Evolutionary conservation across 202 grass and related monocot species (phyloP), one percentile per base, ranked within the genome.

Genomic region (Musa balbisiana): DNA sequence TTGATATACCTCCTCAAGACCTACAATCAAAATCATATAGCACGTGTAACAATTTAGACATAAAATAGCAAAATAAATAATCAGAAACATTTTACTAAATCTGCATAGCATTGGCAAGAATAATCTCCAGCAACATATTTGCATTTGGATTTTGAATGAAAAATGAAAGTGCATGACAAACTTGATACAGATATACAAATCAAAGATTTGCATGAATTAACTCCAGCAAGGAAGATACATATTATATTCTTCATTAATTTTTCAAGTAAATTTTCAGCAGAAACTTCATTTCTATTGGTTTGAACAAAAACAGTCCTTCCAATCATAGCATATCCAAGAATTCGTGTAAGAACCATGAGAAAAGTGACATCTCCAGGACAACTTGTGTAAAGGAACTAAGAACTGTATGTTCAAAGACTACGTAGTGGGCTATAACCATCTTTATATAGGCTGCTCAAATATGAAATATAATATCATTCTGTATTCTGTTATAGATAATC

Each of bases 1-100:
- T 85, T 81, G 52, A 98, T 94, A 78, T 81, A 94, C 72, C 87
- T 87, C 68, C 83, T 88, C 80, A 98, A 80, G 66, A 92, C 91
- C 91, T 98, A 79, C 56, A 29, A 51, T 19, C 49, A 79, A 53
- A 55, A 58, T 50, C 33, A 23, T 29, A 21, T 16, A 71, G 10
- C 19, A 49, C 20, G 11, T 12, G 3, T 54, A 67, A 66, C 8
- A 43, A 52, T 49, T n/a, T 55, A 75, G 12, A 75, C 2, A 52
- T 72, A 23, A 54, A 23, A 53, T 11, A 23, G 10, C 50, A 12
- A 20, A 66, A 25, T 1, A 25, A 25, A 1, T 10, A 66, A 66
- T 66, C 63, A 29, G 63, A 25, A 66, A 65, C 20, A 12, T 25
- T 25, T 6, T 43, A 43, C 33, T 43, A 6, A 43, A 43, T 43